Conservation (phyloP, 192 early-diverging fungal genomes). For the Jimgerdemannia flammicorona region DNA sequence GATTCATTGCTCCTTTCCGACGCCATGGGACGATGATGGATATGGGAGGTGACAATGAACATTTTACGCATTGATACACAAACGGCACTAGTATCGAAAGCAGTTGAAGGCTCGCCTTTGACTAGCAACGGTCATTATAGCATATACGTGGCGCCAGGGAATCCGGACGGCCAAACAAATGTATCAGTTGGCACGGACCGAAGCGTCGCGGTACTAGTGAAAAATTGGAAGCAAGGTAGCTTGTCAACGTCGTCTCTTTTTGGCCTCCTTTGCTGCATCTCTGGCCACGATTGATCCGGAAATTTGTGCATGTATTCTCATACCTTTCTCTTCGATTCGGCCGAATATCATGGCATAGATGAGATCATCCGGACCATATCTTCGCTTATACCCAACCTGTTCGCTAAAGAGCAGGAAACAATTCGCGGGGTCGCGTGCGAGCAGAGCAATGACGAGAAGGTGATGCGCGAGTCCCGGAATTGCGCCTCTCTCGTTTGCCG, state of each 20-base stretch:
- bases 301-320: neutral
- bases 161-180: neutral
- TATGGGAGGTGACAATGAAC: too few relatives aligned
- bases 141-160: neutral
- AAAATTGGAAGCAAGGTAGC: neutral
- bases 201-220: neutral
- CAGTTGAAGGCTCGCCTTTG: neutral
- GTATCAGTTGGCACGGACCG: neutral
- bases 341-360: constrained; percentile 4
- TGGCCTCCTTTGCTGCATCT: neutral
- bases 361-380: constrained; percentile 22
- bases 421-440: constrained; percentile 17
- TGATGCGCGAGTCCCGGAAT: constrained; percentile 10
- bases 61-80: neutral
- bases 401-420: constrained; percentile 22
- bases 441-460: constrained; percentile 9
- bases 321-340: too few relatives aligned
- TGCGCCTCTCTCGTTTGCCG: constrained; percentile 13
- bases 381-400: constrained; percentile 19
- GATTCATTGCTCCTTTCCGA: too few relatives aligned
- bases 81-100: neutral
- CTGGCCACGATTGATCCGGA: neutral
- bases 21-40: too few relatives aligned
- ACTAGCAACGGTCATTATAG: neutral
- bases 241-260: neutral